Evolutionary conservation across 176 grass and related monocot genomes (phyloP).

Genomic region (Ananas comosus): DNA sequence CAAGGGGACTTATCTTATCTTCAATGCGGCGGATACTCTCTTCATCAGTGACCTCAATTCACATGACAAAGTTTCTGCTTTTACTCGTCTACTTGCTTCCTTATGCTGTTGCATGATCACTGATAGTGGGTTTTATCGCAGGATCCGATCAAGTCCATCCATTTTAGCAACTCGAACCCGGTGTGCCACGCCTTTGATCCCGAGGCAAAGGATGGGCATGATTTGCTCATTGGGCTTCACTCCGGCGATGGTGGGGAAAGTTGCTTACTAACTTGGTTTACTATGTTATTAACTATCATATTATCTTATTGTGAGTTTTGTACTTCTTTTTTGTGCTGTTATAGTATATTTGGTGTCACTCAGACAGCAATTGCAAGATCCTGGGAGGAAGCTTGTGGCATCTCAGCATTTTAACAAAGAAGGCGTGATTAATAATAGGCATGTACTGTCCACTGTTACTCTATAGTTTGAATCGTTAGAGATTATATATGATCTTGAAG

Average conservation of each 20-base stretch:
- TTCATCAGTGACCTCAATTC: slow-evolving; percentile 95
- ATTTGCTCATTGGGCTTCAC: slow-evolving; percentile 69
- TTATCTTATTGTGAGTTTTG: not conserved
- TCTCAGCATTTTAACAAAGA: slow-evolving; percentile 96
- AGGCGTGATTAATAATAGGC: slow-evolving; percentile 69
- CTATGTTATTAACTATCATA: slow-evolving; percentile 12
- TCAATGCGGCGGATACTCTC: slow-evolving; percentile 61
- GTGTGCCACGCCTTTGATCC: slow-evolving; percentile 91
- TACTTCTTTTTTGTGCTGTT: slow-evolving; percentile 11
- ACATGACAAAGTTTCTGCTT: slow-evolving; percentile 57
- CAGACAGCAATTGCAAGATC: slow-evolving; percentile 95
- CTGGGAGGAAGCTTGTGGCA: slow-evolving; percentile 63
- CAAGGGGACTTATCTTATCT: slow-evolving; percentile 80
- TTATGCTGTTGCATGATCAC: slow-evolving; percentile 14
- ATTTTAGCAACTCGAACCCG: slow-evolving; percentile 75
- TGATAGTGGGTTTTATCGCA: slow-evolving; percentile 21
- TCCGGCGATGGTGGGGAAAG: slow-evolving; percentile 66
- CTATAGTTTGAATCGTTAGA: not conserved
- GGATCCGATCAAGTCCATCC: slow-evolving; percentile 83
- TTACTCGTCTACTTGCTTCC: slow-evolving; percentile 2
- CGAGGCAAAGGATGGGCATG: slow-evolving; percentile 81
- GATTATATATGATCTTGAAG: not conserved
- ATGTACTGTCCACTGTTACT: slow-evolving; percentile 30
- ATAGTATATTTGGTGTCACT: slow-evolving; percentile 86
- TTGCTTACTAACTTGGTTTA: not conserved